Base-by-base conservation (phyloP, 2,329 filamentous ascomycete species). In the Aspergillus versicolor region DNA sequence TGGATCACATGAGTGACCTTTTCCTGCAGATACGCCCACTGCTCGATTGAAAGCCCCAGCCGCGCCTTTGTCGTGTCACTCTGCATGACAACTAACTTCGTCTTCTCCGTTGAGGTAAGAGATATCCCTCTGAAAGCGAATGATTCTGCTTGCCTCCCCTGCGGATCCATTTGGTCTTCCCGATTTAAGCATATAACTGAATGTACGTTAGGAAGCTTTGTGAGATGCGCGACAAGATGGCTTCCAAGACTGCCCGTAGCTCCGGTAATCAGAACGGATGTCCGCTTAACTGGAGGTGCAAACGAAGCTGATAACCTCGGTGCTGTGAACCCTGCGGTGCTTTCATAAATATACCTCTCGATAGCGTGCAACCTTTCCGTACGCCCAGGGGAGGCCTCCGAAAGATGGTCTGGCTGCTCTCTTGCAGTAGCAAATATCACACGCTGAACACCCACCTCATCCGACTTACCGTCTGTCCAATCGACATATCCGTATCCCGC, bases 171-270 rank as follows among this genome's bases (percentile, higher is more conserved):
- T 4, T 57, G 68, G 21, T 63, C 71, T 6, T 59, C 60, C 2
- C 81, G 75, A 61, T 84, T 84, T 12, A 84, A 60, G 55, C 81
- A 83, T 5, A 81, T 58, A 0, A 80, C 68, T 1, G 34, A 63
- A 19, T 67, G 61, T 2, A 77, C 68, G 13, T 61, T 44, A 2
- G 66, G 57, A 3, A 74, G 67, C 2, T 57, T 55, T 3, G 72
- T 69, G 9, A 77, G 59, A 30, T 70, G 59, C 22, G 76, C 69
- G 7, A 81, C 71, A 2, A 78, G 53, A 62, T 78, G 75, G 8
- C 69, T 70, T 1, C 77, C 76, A 2, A 79, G 55, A 53, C 71
- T 74, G 1, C 77, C 75, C 0, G 75, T 76, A 2, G 70, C 73
- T 1, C 77, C 77, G 2, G 75, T 79, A 4, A 79, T 66, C 3